Evolutionary conservation across 2,329 filamentous ascomycete species (phyloP).

Genomic region (Diaporthe capsici): DNA sequence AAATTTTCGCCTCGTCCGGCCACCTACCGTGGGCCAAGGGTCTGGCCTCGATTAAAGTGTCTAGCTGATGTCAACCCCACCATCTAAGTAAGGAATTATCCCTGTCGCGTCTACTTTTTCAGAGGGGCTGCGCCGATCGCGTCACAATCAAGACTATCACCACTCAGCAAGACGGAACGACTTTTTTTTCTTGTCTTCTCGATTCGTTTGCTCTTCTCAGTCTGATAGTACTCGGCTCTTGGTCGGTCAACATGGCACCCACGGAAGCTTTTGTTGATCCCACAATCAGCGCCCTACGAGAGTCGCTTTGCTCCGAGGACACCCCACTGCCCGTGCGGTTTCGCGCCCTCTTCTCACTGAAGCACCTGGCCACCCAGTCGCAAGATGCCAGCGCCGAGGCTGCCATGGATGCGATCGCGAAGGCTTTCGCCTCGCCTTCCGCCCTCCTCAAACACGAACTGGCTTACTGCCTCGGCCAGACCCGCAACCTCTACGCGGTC

Average conservation of each 20-base stretch:
- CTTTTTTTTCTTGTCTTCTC: neutral
- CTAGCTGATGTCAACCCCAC: conserved; percentile 12
- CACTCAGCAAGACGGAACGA: neutral
- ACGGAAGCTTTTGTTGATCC: conserved; percentile 46
- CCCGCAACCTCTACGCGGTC: conserved; percentile 81
- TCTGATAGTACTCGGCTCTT: neutral
- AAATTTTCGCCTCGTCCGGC: neutral
- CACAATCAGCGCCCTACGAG: conserved; percentile 76
- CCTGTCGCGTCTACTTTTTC: neutral
- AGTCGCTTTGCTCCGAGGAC: conserved; percentile 83
- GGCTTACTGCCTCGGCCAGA: conserved; percentile 96
- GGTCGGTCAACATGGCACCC: conserved; percentile 45
- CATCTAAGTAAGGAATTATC: conserved; percentile 10
- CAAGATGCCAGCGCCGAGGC: conserved; percentile 72
- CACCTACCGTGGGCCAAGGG: neutral
- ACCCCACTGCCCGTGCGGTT: conserved; percentile 91
- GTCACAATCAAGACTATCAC: neutral
- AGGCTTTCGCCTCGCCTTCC: conserved; percentile 86
- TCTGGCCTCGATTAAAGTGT: conserved; percentile 7
- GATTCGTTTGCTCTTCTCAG: neutral
- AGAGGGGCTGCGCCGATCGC: conserved; percentile 6
- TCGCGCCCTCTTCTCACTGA: conserved; percentile 96
- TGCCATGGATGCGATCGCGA: conserved; percentile 86
- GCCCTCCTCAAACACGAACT: conserved; percentile 96
- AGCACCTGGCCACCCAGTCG: conserved; percentile 84